These are phyloP conservation scores for Acacia crassicarpa DNA, from an alignment of 306 rosid genomes.

Conservation along the genomic window DNA sequence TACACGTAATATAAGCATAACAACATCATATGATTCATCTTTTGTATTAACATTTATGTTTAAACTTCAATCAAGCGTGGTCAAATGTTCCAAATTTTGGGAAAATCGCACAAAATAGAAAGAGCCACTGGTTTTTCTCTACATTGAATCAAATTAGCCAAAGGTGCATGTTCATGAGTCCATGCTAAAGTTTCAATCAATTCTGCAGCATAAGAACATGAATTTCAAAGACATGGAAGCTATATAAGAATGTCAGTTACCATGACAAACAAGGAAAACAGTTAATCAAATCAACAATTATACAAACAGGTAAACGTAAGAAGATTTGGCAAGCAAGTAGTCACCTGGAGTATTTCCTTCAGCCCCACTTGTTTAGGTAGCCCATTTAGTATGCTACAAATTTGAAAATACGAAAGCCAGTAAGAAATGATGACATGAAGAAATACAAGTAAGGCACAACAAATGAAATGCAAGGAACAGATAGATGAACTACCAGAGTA, in stretches of 20 bases:
- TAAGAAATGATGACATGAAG: conserved; percentile 3
- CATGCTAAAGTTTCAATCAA: background rate
- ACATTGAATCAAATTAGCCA: background rate
- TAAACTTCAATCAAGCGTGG: background rate
- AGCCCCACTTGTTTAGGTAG: conserved; percentile 90
- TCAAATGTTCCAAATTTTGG: background rate
- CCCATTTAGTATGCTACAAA: conserved; percentile 74
- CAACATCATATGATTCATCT: background rate
- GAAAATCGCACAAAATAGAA: background rate
- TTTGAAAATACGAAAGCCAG: conserved; percentile 19
- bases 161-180: background rate
- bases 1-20: background rate
- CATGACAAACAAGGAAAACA: conserved; percentile 2
- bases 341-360: conserved; percentile 84
- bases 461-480: background rate
- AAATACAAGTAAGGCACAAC: conserved; percentile 3
- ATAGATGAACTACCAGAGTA: background rate
- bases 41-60: background rate
- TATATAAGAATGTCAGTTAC: background rate
- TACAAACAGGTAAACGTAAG: conserved; percentile 6
- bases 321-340: conserved; percentile 6
- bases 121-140: background rate
- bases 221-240: background rate
- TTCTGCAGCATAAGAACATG: background rate
- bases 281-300: conserved; percentile 6